These are phyloP conservation scores for Linnemannia zychae DNA, from an alignment of 192 early-diverging fungal species.

Conservation along the genomic window DNA sequence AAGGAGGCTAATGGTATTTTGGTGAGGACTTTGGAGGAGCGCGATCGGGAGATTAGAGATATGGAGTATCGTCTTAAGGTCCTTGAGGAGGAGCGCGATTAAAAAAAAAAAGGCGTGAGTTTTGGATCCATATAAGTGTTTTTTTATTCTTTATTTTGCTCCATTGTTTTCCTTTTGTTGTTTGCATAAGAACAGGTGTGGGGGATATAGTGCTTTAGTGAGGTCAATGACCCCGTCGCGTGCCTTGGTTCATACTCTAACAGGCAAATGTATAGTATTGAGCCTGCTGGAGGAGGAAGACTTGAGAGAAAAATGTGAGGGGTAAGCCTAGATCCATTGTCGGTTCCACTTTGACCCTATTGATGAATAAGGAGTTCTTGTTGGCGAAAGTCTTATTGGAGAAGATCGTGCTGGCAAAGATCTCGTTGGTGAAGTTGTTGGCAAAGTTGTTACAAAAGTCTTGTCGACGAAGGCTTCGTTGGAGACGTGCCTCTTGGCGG, in stretches of 20 bases:
- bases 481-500: too few species aligned
- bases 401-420: too few species aligned
- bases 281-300: neutral
- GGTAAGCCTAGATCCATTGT: neutral
- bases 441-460: too few species aligned
- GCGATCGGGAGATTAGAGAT: conserved; percentile 27
- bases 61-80: conserved; percentile 31
- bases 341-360: neutral
- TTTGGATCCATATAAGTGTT: neutral
- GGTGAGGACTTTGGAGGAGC: conserved; percentile 14
- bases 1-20: conserved; percentile 15
- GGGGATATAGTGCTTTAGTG: neutral
- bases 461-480: too few species aligned
- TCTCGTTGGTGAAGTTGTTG: too few species aligned
- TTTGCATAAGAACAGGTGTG: too few species aligned
- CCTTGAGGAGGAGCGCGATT: conserved; percentile 30
- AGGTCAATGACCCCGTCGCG: neutral
- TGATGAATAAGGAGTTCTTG: too few species aligned
- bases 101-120: neutral
- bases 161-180: neutral
- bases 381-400: too few species aligned
- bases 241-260: neutral
- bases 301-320: neutral
- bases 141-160: too few species aligned
- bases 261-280: neutral